phyloP scores from a whole-genome alignment of 148 eudicot genomes.

The Spergularia bocconei region DNA sequence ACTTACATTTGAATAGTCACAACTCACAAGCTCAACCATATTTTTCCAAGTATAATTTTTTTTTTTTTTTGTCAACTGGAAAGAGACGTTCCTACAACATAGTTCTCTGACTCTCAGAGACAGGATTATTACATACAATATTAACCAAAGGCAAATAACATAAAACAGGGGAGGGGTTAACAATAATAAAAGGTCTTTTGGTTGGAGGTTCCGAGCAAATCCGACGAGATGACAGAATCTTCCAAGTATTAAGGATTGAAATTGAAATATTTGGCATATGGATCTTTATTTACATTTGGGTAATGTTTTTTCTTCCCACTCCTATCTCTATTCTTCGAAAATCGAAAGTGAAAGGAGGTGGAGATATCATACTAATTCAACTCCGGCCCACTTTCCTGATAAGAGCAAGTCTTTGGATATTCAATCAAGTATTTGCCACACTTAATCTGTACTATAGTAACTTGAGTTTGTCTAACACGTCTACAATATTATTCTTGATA shows the following conservation, averaged over 20 bases:
- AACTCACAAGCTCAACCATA: constrained; percentile 11
- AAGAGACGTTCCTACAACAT: too few relatives aligned
- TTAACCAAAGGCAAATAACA: too few relatives aligned
- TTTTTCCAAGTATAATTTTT: constrained; percentile 14
- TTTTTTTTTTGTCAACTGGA: too few relatives aligned
- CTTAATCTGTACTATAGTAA: too few relatives aligned
- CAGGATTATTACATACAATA: too few relatives aligned
- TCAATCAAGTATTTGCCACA: not conserved
- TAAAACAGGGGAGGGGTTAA: too few relatives aligned
- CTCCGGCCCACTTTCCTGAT: not conserved
- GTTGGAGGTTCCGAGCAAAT: too few relatives aligned
- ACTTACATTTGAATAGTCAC: constrained; percentile 6
- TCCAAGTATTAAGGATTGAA: constrained; percentile 7
- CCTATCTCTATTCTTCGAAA: constrained; percentile 7
- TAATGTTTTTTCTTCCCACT: not conserved
- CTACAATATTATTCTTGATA: too few relatives aligned
- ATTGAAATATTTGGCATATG: not conserved
- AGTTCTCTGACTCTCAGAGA: too few relatives aligned
- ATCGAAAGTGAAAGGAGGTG: constrained; percentile 8
- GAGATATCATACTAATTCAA: not conserved
- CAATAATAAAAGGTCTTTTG: too few relatives aligned
- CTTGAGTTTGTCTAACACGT: too few relatives aligned
- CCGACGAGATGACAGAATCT: too few relatives aligned
- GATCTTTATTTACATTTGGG: not conserved
- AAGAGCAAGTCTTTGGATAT: not conserved